phyloP scores from a whole-genome alignment of 345 rosid genomes.

The Dipteronia dyeriana region DNA sequence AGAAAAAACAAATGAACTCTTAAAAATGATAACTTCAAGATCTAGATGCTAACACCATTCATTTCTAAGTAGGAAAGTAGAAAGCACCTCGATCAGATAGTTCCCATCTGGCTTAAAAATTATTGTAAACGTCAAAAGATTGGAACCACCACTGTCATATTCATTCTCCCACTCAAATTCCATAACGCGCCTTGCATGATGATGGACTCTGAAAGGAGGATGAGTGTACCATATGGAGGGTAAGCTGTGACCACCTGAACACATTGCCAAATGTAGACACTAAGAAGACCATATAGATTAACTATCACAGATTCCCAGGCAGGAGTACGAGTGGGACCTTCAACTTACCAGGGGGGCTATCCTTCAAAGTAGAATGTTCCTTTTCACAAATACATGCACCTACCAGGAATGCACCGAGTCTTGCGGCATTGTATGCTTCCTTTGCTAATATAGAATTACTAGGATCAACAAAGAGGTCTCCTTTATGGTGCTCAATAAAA shows the following conservation, averaged over 20 bases:
- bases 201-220: constrained; percentile 88
- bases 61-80: constrained; percentile 26
- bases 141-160: constrained; percentile 44
- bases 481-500: constrained; percentile 79
- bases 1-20: not conserved
- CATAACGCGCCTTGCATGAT: constrained; percentile 51
- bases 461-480: constrained; percentile 71
- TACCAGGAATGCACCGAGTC: constrained; percentile 56
- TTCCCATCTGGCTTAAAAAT: constrained; percentile 58
- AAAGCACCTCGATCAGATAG: constrained; percentile 65
- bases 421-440: constrained; percentile 48
- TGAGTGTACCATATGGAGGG: constrained; percentile 65
- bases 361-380: constrained; percentile 49
- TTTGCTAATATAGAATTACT: constrained; percentile 45
- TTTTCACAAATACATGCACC: constrained; percentile 75
- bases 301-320: constrained; percentile 13
- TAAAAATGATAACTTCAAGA: constrained; percentile 15
- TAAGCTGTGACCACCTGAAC: constrained; percentile 51
- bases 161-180: constrained; percentile 81
- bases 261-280: constrained; percentile 23
- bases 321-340: constrained; percentile 24
- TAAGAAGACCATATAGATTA: constrained; percentile 18
- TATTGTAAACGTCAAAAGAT: constrained; percentile 42
- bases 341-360: constrained; percentile 52
- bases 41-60: constrained; percentile 10